Evolutionary conservation across 352 stramenopile species (phyloP), one percentile per base, ranked within the genome.

Genomic region (Globisporangium radiosum): DNA sequence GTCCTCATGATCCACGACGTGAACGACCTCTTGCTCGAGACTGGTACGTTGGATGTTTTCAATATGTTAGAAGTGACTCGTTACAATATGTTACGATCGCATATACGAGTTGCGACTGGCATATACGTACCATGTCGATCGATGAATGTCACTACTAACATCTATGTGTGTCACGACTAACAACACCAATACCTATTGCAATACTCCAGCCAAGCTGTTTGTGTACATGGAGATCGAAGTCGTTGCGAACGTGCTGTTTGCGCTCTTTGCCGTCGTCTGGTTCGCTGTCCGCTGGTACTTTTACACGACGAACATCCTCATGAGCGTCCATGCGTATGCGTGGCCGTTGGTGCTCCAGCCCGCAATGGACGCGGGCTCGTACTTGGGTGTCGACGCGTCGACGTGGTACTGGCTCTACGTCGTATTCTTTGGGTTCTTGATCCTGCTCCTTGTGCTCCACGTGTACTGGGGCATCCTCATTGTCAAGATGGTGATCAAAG

Each of bases 1-100:
- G 78, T 88, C 67, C 82, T 92, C 67, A 81, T 90, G 70, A 88
- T 92, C 64, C 82, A 90, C 70, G 82, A 92, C 55, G 68, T 90
- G 42, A 90, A 90, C 57, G 82, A 92, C 52, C 66, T 92, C 54
- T 67, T 90, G 61, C 76, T 92, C 37, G 75, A 85, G 63, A 75
- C 69, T n/a, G 73, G 73, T 82, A 44, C 60, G 73, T 57, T 25
- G 64, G 8, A 40, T 54, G 10, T 56, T 55, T 63, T 38, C 25
- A 14, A n/a, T 61, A 15, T 37, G 6, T 39, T 39, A n/a, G 4
- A 33, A 3, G 25, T 33, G 25, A 33, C 25, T 33, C 25, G 25
- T 33, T 33, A 2, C 25, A 33, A 3, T 33, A 33, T 33, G 25
- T 3, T 33, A 3, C 25, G 0, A 33, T 33, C 25, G 25, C 25